Base-by-base conservation (phyloP, 805 yeast species). In the Zygosaccharomyces lentus region DNA sequence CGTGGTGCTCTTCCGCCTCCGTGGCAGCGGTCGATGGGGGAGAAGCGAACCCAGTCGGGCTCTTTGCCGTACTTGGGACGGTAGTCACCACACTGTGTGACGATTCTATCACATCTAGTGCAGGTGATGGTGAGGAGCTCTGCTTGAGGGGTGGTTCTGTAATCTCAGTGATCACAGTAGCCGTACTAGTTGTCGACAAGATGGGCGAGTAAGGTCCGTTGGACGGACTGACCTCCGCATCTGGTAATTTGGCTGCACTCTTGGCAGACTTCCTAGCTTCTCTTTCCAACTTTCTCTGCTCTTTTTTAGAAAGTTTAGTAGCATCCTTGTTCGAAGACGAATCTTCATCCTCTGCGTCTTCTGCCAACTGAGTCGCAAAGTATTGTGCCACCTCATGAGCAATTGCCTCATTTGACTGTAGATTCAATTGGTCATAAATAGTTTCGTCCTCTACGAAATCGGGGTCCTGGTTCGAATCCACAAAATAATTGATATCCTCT, bases 361-460 rank as follows among this genome's bases (percentile, higher is more conserved):
- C 66, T n/a, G 54, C 53, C 35, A 41, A 52, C 45, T 62, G 65
- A 3, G 59, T 49, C 0, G 66, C 65, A 50, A 62, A 65, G 16
- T 58, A 61, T 37, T 64, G 72, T 30, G 77, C 78, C 24, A 73
- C 74, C 45, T 73, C 77, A 29, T 75, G 78, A 21, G 75, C 77
- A 29, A 75, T 77, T 30, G 76, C 65, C 37, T 78, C 80, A 42
- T 67, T 64, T 5, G 80, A 83, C 48, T 77, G 83, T 38, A 91
- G 72, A 46, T 83, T 85, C 47, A 91, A 72, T 44, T 78, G 82
- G 53, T 91, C 98, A 66, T 91, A 91, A 53, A 91, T 81, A n/a
- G 87, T 87, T 58, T 90, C 96, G 65, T 91, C 96, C 59, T 88
- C 97, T 27, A 90, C 82, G 64, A 89, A 91, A 57, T 88, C 96